Conservation (phyloP, 306 rosid genomes). For the Pachyrhizus erosus region DNA sequence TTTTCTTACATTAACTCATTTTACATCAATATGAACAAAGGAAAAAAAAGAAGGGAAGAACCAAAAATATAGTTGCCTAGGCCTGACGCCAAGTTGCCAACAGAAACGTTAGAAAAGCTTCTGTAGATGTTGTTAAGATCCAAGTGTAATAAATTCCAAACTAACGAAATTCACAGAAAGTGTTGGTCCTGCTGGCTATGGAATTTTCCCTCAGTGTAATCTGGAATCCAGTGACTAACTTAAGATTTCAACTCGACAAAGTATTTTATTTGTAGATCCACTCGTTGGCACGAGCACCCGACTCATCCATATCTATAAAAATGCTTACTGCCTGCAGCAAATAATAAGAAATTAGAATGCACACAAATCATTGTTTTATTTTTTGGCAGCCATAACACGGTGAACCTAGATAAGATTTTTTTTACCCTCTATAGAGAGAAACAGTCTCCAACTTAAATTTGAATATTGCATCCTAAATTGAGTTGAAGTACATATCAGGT, state of each 20-base stretch:
- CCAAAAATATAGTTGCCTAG: slow-evolving; percentile 37
- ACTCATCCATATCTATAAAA: slow-evolving; percentile 92
- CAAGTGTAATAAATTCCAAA: slow-evolving; percentile 24
- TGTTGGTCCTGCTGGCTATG: slow-evolving; percentile 31
- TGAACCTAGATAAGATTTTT: too few relatives aligned
- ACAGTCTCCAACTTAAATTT: neutral
- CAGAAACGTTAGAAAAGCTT: slow-evolving; percentile 38
- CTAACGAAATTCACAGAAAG: slow-evolving; percentile 11
- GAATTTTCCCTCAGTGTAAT: slow-evolving; percentile 9
- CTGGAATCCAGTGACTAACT: slow-evolving; percentile 1
- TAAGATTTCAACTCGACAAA: slow-evolving; percentile 25
- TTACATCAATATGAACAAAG: slow-evolving; percentile 35
- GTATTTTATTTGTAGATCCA: slow-evolving; percentile 85
- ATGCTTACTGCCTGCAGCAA: slow-evolving; percentile 92
- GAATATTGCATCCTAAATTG: neutral
- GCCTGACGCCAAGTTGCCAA: slow-evolving; percentile 39
- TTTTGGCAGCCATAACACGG: neutral
- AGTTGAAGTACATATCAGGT: neutral
- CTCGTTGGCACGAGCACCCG: slow-evolving; percentile 90
- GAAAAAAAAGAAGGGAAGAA: slow-evolving; percentile 7
- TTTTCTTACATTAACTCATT: slow-evolving; percentile 28
- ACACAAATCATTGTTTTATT: neutral
- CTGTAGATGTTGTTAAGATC: slow-evolving; percentile 26
- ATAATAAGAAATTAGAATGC: slow-evolving; percentile 10
- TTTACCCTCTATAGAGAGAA: too few relatives aligned